Base-by-base conservation (phyloP, 306 rosid species). In the Acacia melanoxylon region DNA sequence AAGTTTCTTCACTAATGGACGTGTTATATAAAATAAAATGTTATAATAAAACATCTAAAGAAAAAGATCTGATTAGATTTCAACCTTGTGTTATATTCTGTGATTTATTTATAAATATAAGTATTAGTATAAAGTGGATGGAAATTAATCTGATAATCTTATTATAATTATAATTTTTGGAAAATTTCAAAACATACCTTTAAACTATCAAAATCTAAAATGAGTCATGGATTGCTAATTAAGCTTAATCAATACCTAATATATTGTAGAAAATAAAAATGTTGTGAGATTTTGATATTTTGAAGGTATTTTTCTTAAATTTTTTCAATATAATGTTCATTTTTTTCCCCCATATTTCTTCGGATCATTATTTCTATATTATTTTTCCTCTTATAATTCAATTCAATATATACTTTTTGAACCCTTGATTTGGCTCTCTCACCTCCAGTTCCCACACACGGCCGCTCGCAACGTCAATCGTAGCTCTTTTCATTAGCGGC, bases 401-500 rank as follows among this genome's bases (percentile, higher is more conserved):
- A 24, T 14, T 12, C 5, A 3, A 46, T 44, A 10, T 41, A 31
- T 33, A 65, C 69, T 63, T 72, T 85, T 74, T 71, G 46, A 85
- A 85, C 85, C 88, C 88, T 77, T 40, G 68, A 19, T 24, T 65
- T n/a, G 22, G 59, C 17, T 33, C 41, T 85, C 17, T 81, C 17
- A 1, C 67, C 52, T 14, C 17, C 52, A 48, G 17, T 48, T 48
- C 52, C 19, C 16, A 25, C 33, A 68, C 76, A 44, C 74, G 17
- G 75, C 70, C 27, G 45, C 72, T 67, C 10, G 16, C 63, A 58
- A 67, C 81, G 42, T 46, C 3, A 45, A 46, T 68, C 49, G 12
- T 14, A 61, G 52, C 20, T 54, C n/a, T 9, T 45, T 27, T 49
- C 45, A 41, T n/a, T 48, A 4, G 63, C 63, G 46, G 63, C 78